Percentiles rank a stretch among this genome's conserved stretches.
phyloP scores from a whole-genome alignment of 257 asterid genomes.

The Leptodermis oblonga region DNA sequence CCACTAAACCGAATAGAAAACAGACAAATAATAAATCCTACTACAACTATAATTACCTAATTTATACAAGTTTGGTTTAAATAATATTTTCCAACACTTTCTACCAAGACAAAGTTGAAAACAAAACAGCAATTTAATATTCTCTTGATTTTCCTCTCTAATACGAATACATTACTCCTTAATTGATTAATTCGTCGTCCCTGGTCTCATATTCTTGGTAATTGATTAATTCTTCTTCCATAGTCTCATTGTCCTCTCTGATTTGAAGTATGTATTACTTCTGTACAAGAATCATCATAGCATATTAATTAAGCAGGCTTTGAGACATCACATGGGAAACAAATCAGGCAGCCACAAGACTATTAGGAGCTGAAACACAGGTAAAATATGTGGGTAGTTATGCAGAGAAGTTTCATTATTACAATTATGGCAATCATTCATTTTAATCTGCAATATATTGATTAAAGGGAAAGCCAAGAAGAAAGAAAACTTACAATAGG shows the following conservation, averaged over 20 bases:
- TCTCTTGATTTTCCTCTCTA: neutral
- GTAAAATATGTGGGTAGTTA: neutral
- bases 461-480: neutral
- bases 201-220: neutral
- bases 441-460: neutral
- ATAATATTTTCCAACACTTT: no score
- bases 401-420: neutral
- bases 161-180: neutral
- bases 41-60: no score
- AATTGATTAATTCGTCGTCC: neutral
- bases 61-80: no score
- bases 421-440: neutral
- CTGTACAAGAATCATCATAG: neutral
- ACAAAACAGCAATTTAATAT: neutral
- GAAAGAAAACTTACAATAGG: slow-evolving; percentile 70
- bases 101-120: neutral
- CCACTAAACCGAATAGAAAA: no score
- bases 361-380: neutral
- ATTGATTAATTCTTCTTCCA: neutral
- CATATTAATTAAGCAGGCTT: neutral
- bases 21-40: no score
- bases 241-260: neutral
- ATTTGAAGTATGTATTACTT: neutral
- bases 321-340: neutral
- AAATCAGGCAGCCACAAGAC: neutral